Evolutionary conservation across 2,329 filamentous ascomycete species (phyloP).

Genomic region (Pezizomycotina sp.): DNA sequence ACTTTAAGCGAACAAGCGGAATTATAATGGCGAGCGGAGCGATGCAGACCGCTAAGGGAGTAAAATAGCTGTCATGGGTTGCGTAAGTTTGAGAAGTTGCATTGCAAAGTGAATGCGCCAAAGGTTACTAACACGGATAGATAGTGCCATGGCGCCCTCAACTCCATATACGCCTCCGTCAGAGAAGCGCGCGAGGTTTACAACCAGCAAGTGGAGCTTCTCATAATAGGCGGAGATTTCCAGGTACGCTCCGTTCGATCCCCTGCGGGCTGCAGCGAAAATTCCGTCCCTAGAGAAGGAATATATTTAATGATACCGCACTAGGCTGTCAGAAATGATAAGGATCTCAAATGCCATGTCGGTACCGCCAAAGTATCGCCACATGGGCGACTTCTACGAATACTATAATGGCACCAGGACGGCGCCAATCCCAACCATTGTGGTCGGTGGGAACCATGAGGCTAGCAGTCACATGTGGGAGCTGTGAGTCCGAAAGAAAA

Average conservation of each 20-base stretch:
- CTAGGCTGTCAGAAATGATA: conserved; percentile 75
- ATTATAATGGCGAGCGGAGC: not conserved
- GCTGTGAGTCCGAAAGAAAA: conserved; percentile 44
- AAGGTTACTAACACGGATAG: conserved; percentile 1
- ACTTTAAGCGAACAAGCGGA: not conserved
- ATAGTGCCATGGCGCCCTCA: conserved; percentile 76
- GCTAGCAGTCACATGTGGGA: conserved; percentile 81
- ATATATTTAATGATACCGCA: conserved; percentile 30
- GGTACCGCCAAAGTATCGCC: conserved; percentile 72
- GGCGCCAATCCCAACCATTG: conserved; percentile 80
- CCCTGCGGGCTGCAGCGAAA: conserved; percentile 14
- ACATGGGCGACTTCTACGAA: conserved; percentile 78
- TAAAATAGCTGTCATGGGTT: not conserved
- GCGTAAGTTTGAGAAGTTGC: not conserved
- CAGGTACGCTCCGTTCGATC: no score
- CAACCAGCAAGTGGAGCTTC: conserved; percentile 50
- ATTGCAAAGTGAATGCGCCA: not conserved
- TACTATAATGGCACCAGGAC: conserved; percentile 68
- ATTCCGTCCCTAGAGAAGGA: conserved; percentile 4
- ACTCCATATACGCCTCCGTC: conserved; percentile 78
- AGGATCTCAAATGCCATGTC: conserved; percentile 79
- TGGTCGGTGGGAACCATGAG: conserved; percentile 91
- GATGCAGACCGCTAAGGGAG: not conserved
- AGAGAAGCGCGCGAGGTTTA: conserved; percentile 43
- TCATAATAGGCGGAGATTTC: conserved; percentile 95